A percentile compares a stretch with the other conserved stretches of the same genome.
Evolutionary conservation across 768 basidiomycete species (phyloP).

Genomic region (Coprinopsis cinerea): DNA sequence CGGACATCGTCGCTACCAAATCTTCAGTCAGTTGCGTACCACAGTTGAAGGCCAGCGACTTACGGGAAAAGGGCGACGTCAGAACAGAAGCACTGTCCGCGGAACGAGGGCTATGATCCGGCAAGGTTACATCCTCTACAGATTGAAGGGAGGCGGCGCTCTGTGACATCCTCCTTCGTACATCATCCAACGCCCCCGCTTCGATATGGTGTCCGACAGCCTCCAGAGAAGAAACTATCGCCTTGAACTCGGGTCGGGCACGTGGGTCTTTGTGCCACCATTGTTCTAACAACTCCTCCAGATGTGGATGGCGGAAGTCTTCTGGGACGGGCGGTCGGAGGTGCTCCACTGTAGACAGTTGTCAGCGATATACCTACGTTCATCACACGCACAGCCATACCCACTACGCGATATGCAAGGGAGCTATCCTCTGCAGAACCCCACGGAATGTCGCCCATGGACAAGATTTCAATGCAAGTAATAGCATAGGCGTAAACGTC

Average conservation of each 20-base stretch:
- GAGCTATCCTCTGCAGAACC: slow-evolving; percentile 42
- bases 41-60: not conserved
- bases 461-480: slow-evolving; percentile 60
- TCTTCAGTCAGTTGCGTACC: not conserved
- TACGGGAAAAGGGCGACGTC: slow-evolving; percentile 5
- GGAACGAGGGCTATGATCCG: not conserved
- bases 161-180: slow-evolving; percentile 2
- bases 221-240: slow-evolving; percentile 44
- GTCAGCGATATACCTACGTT: slow-evolving; percentile 15
- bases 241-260: slow-evolving; percentile 47
- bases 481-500: slow-evolving; percentile 74
- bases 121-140: not conserved
- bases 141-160: slow-evolving; percentile 2
- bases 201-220: slow-evolving; percentile 36
- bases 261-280: slow-evolving; percentile 57
- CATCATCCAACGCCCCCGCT: slow-evolving; percentile 17
- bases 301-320: slow-evolving; percentile 32
- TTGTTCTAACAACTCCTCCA: slow-evolving; percentile 40
- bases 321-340: slow-evolving; percentile 45
- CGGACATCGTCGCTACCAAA: not conserved
- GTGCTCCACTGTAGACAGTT: slow-evolving; percentile 36
- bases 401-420: slow-evolving; percentile 46
- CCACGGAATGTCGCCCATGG: slow-evolving; percentile 62
- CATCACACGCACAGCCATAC: no score
- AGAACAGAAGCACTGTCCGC: not conserved